Base-by-base conservation (phyloP, 2,329 filamentous ascomycete genomes). In the Thielaviopsis populi region DNA sequence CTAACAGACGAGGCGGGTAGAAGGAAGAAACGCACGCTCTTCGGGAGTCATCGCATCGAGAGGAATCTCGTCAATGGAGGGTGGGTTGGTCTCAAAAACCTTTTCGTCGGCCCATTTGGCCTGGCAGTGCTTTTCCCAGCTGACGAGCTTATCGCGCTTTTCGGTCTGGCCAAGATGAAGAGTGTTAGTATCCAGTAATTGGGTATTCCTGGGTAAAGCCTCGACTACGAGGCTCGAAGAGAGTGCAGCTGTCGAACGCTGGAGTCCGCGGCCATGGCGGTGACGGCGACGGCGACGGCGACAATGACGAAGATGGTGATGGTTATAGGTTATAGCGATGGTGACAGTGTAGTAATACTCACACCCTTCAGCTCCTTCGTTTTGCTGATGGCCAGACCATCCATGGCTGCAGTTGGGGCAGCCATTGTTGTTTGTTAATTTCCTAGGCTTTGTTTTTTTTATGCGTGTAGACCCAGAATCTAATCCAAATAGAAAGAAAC, bases 1-100 rank as follows among this genome's bases (percentile, higher is more conserved):
- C 46, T 19, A 24, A 19, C 24, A 50, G 46, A 27, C 10, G 15
- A 13, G 13, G 3, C 1, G 3, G 7, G 46, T 24, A 50, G 8
- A 50, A 17, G 46, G 19, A 11, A 27, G 10, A 50, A 15, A 66
- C 64, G 33, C 59, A 65, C 64, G 80, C 70, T 94, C 86, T 68
- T 83, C 83, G 65, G 88, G 79, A 61, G 86, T 80, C 69, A 91
- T 84, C 67, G 87, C 84, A 71, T 86, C 81, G 69, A 87, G 83
- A 66, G 90, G 88, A 68, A 91, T 82, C 69, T 96, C 91, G 68
- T 81, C 76, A 62, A 85, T 83, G 22, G 88, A 84, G 41, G 94
- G 94, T 27, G 94, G 91, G 75, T 97, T 79, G 70, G 86, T 81
- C 75, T 96, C 82, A 81, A 97, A 99, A 69, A 96, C 78, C 68